phyloP scores from a whole-genome alignment of 768 basidiomycete species.

The Rhodotorula diobovata region DNA sequence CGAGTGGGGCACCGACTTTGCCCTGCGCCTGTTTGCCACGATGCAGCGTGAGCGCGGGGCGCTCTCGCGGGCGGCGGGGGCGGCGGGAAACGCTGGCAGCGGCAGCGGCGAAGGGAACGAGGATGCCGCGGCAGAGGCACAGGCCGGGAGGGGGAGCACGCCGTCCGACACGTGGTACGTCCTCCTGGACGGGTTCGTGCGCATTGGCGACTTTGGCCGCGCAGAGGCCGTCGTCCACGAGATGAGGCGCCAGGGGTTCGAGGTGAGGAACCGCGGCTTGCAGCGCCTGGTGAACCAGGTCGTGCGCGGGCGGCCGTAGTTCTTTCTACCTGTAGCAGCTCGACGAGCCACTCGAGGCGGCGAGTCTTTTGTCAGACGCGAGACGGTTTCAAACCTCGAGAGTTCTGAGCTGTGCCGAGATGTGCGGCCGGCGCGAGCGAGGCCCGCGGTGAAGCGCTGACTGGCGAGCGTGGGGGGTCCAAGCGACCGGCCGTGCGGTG shows the following conservation, averaged over 20 bases:
- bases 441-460: no score
- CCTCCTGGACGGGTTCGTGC: slow-evolving; percentile 62
- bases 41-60: slow-evolving; percentile 37
- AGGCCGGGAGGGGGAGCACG: slow-evolving; percentile 45
- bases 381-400: no score
- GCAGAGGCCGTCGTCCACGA: slow-evolving; percentile 62
- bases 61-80: no score
- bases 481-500: no score
- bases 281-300: slow-evolving; percentile 56
- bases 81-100: slow-evolving; percentile 24
- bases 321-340: no score
- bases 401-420: no score
- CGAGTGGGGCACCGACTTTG: slow-evolving; percentile 14
- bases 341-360: no score
- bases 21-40: slow-evolving; percentile 37
- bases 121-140: neutral
- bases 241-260: slow-evolving; percentile 55
- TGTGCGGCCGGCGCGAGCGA: no score
- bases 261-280: slow-evolving; percentile 52
- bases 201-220: slow-evolving; percentile 58
- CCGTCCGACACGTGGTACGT: slow-evolving; percentile 69
- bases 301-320: slow-evolving; percentile 46
- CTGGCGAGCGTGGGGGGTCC: no score
- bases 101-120: slow-evolving; percentile 46
- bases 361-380: no score